Evolutionary conservation across 139 green algal genomes (phyloP), one percentile per base, ranked within the genome.

Genomic region (Monoraphidium neglectum): DNA sequence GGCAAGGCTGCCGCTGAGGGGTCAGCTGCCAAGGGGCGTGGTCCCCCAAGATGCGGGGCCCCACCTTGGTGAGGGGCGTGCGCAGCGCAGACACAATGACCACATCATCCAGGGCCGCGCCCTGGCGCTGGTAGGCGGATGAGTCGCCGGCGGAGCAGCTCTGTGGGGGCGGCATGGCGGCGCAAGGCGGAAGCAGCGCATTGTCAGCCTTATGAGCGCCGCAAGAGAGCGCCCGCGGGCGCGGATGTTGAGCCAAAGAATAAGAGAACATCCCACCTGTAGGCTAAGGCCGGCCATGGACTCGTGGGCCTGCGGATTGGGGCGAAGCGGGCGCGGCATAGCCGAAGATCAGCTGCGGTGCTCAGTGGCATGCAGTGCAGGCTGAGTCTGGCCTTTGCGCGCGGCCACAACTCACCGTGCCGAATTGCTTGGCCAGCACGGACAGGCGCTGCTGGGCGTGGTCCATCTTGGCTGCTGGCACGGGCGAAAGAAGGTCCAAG

Each of bases 71-170:
- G 28, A 98, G 89, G 3, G 96, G 90, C 0, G 95, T 98, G 37
- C 96, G 89, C 33, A 96, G 84, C 10, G 95, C 87, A n/a, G 78
- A 89, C 13, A 98, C 92, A 73, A 98, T 90, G 5, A 98, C 93
- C 0, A 98, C 92, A 69, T 98, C 94, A 59, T 98, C 94, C 36
- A 87, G 53, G 3, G 71, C 73, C 4, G 75, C 66, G 16, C 83
- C 67, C 10, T 80, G 80, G 4, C 93, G 83, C 74, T 90, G 84
- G 69, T 98, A 98, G 18, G 83, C 80, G 3, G 92, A 89, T 21
- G 87, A 94, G 78, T 98, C 94, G n/a, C 93, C 93, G 32, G 88
- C 93, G 26, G 88, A 83, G 62, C 89, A 95, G 2, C 72, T 30
- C 86, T 94, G 82, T 76, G 84, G 57, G 46, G 21, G 61, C 18